phyloP scores from a whole-genome alignment of 169 alveolate genomes.

The Cryptosporidium canis region DNA sequence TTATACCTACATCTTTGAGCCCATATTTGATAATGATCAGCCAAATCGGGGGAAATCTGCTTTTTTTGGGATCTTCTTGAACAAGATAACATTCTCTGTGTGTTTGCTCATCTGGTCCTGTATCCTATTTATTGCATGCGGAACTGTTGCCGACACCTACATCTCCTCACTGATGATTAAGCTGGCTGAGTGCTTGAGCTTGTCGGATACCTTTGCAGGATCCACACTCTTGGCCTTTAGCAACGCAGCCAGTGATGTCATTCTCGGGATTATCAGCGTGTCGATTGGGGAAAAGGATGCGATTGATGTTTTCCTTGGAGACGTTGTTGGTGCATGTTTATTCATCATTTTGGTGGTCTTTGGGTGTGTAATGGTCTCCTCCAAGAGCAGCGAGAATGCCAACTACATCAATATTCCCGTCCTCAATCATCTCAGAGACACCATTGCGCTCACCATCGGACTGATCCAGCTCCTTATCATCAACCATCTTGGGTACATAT shows the following conservation, averaged over 20 bases:
- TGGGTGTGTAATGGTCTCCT: slow-evolving; percentile 69
- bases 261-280: slow-evolving; percentile 61
- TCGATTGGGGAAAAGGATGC: slow-evolving; percentile 63
- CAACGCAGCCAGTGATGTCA: slow-evolving; percentile 70
- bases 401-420: slow-evolving; percentile 54
- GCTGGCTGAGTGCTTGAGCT: slow-evolving; percentile 38
- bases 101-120: slow-evolving; percentile 48
- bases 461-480: slow-evolving; percentile 47
- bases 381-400: slow-evolving; percentile 24
- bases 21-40: slow-evolving; percentile 4
- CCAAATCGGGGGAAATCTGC: background rate
- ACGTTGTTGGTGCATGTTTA: slow-evolving; percentile 59
- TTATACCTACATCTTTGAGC: slow-evolving; percentile 46
- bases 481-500: slow-evolving; percentile 54
- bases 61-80: slow-evolving; percentile 19
- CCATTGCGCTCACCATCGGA: slow-evolving; percentile 61
- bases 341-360: slow-evolving; percentile 57
- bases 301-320: slow-evolving; percentile 59
- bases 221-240: slow-evolving; percentile 70
- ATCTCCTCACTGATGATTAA: slow-evolving; percentile 62
- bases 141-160: slow-evolving; percentile 68
- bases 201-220: slow-evolving; percentile 69
- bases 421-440: slow-evolving; percentile 46
- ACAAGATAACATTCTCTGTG: slow-evolving; percentile 31
- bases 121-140: slow-evolving; percentile 64